Percentiles rank a stretch among this genome's conserved stretches.
Evolutionary conservation across 306 rosid genomes (phyloP).

Genomic region (Hippophae gyantsensis): DNA sequence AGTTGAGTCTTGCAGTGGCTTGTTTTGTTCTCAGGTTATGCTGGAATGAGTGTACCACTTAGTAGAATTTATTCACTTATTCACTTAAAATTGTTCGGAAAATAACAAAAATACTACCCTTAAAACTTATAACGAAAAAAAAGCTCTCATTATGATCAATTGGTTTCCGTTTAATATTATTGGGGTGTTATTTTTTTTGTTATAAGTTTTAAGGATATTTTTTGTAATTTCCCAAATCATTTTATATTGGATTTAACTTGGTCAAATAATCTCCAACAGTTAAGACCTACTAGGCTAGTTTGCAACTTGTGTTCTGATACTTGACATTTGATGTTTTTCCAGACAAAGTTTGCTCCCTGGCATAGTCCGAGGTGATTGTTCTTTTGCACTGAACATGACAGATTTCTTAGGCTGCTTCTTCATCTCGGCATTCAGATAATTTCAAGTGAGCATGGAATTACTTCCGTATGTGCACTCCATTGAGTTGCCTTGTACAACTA

Average conservation of each 20-base stretch:
- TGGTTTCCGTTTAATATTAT: too few species aligned
- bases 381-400: too few species aligned
- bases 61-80: too few species aligned
- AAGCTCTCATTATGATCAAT: too few species aligned
- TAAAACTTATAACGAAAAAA: too few species aligned
- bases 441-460: neutral
- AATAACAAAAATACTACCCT: too few species aligned
- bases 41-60: too few species aligned
- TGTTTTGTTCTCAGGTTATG: neutral
- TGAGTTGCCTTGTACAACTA: neutral
- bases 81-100: too few species aligned
- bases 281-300: neutral
- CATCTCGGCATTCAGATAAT: neutral
- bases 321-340: constrained; percentile 19
- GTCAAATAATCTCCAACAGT: neutral
- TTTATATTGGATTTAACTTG: neutral
- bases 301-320: constrained; percentile 1
- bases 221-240: neutral
- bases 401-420: neutral
- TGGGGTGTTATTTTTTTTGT: too few species aligned
- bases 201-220: too few species aligned
- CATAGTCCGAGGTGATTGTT: constrained; percentile 29
- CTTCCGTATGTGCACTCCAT: neutral
- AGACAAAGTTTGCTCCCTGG: constrained; percentile 86
- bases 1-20: neutral